Percentiles rank a stretch among this genome's conserved stretches.
Evolutionary conservation across 495 filamentous ascomycete genomes (phyloP).

Genomic region (Penicillium robsamsonii): DNA sequence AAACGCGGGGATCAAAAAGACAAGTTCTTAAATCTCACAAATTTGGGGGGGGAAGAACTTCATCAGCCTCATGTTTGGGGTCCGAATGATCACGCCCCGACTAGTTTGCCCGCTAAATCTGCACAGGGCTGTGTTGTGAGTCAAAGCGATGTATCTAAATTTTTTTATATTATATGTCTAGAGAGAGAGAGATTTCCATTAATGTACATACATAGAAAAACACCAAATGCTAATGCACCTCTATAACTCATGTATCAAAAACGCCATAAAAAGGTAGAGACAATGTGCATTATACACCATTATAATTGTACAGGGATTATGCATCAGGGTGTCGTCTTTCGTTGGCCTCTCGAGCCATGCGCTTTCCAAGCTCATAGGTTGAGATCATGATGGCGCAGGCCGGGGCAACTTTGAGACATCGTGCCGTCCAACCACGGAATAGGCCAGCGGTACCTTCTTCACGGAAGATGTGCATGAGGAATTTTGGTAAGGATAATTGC

Average conservation of each 20-base stretch:
- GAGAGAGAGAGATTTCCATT: constrained; percentile 1
- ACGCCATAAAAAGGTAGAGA: constrained; percentile 21
- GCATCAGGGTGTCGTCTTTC: constrained; percentile 49
- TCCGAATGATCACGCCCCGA: constrained; percentile 51
- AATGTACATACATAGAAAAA: constrained; percentile 6
- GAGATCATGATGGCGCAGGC: constrained; percentile 99
- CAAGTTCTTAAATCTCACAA: background rate
- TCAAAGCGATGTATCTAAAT: background rate
- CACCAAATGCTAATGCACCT: constrained; percentile 21
- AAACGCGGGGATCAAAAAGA: background rate
- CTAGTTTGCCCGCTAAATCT: constrained; percentile 2
- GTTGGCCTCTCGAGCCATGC: constrained; percentile 76
- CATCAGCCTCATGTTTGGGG: constrained; percentile 59
- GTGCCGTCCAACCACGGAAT: constrained; percentile 85
- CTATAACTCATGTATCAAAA: constrained; percentile 34
- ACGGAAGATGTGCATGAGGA: constrained; percentile 83
- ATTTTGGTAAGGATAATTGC: constrained; percentile 68
- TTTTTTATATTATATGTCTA: background rate
- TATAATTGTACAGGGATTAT: constrained; percentile 25
- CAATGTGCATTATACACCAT: constrained; percentile 24
- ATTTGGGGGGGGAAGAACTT: constrained; percentile 18
- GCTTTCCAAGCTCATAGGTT: constrained; percentile 93
- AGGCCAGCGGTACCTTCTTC: constrained; percentile 78
- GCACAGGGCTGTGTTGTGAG: constrained; percentile 1
- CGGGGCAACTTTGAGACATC: constrained; percentile 91